Conservation (phyloP, 106 monocot species). For the Acanthochlamys bracteata region DNA sequence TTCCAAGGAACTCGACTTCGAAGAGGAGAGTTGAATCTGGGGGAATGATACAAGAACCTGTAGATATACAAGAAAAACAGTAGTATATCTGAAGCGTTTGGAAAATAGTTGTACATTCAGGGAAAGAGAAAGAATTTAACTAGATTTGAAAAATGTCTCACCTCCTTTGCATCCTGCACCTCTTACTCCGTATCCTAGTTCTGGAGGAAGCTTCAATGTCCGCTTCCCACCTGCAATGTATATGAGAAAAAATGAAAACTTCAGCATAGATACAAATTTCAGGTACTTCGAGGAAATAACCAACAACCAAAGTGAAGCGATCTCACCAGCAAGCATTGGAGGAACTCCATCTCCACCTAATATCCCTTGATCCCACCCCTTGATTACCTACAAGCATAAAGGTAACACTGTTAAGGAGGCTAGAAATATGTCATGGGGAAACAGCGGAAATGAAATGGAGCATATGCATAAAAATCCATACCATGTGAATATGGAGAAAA, state of each 20-base stretch:
- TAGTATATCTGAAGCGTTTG: not conserved
- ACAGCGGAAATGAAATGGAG: too few species aligned
- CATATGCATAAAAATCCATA: too few species aligned
- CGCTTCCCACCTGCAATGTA: conserved; percentile 69
- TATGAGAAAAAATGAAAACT: not conserved
- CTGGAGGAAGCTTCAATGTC: conserved; percentile 77
- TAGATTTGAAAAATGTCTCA: conserved; percentile 13
- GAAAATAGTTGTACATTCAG: not conserved
- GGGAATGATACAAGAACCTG: conserved; percentile 79
- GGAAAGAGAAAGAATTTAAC: not conserved
- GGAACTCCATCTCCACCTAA: conserved; percentile 87
- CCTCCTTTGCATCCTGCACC: conserved; percentile 97
- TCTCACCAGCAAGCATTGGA: conserved; percentile 79
- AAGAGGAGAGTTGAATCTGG: conserved; percentile 84
- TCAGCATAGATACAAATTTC: not conserved
- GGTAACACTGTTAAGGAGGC: not conserved
- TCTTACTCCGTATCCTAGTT: conserved; percentile 73
- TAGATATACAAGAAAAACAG: too few species aligned
- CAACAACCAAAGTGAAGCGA: not conserved
- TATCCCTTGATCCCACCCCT: conserved; percentile 96
- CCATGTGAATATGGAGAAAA: too few species aligned
- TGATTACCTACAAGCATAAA: conserved; percentile 61
- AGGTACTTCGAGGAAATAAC: not conserved
- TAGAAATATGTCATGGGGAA: too few species aligned
- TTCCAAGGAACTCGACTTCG: conserved; percentile 80